Evolutionary conservation across 2,329 filamentous ascomycete genomes (phyloP).

Genomic region (Aurifilum marmelostoma): DNA sequence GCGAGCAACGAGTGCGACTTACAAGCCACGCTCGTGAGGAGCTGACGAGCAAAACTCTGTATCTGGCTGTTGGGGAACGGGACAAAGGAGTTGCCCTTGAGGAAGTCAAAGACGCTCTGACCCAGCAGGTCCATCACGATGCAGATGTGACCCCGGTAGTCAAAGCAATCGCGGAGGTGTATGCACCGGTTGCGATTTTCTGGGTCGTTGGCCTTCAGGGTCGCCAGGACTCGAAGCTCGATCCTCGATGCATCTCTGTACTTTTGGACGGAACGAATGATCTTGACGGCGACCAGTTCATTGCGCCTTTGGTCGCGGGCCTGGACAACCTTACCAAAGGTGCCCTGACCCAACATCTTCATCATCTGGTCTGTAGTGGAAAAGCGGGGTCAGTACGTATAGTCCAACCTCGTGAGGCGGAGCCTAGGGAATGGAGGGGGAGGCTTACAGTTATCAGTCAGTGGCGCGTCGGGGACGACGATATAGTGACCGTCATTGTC

Average conservation of each 20-base stretch:
- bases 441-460: conserved; percentile 86
- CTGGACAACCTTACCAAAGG: conserved; percentile 97
- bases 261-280: conserved; percentile 97
- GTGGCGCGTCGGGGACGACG: conserved; percentile 80
- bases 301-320: conserved; percentile 79
- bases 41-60: conserved; percentile 91
- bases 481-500: conserved; percentile 98
- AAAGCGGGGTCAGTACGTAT: not conserved
- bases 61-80: conserved; percentile 99
- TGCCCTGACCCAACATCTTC: conserved; percentile 91
- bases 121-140: conserved; percentile 77
- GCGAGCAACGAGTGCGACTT: conserved; percentile 47
- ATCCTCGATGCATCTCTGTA: conserved; percentile 96
- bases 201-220: conserved; percentile 86
- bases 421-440: not conserved
- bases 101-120: conserved; percentile 97
- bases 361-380: conserved; percentile 73
- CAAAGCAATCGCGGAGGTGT: conserved; percentile 94
- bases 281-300: conserved; percentile 89
- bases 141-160: conserved; percentile 96
- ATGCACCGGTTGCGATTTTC: conserved; percentile 96
- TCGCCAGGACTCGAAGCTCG: conserved; percentile 89
- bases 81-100: conserved; percentile 93
- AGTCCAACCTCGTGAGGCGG: not conserved
- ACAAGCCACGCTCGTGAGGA: conserved; percentile 99